These are phyloP conservation scores for Scedosporium apiospermum DNA, from an alignment of 2,329 filamentous ascomycete species.

Conservation along the genomic window DNA sequence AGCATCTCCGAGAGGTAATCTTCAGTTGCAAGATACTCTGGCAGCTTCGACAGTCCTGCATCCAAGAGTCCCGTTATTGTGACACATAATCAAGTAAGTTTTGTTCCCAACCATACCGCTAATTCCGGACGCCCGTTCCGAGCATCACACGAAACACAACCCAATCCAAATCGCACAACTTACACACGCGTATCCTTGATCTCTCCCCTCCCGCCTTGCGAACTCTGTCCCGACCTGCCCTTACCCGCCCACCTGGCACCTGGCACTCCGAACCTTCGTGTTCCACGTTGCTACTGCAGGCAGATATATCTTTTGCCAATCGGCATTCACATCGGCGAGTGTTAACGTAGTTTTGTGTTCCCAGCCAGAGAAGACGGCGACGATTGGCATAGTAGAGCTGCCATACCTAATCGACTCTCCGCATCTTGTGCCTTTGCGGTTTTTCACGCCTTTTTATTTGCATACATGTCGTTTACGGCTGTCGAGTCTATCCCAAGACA, in stretches of 20 bases:
- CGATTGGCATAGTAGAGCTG: background rate
- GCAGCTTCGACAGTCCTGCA: background rate
- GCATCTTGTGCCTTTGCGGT: background rate
- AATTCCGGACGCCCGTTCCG: background rate
- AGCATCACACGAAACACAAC: background rate
- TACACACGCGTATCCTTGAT: background rate
- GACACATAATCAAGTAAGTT: background rate
- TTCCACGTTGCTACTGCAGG: background rate
- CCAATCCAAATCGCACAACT: background rate
- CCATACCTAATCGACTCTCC: background rate
- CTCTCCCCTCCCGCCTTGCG: background rate
- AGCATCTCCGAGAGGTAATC: background rate
- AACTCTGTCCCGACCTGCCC: background rate
- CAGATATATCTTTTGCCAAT: background rate
- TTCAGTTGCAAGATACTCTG: background rate
- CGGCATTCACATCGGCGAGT: background rate
- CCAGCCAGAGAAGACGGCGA: background rate
- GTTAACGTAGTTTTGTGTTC: constrained; percentile 2
- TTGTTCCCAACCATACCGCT: background rate
- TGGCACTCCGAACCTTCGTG: constrained; percentile 1
- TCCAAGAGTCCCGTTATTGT: background rate
- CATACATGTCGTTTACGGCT: constrained; percentile 21
- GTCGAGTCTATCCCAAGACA: constrained; percentile 17
- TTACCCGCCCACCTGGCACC: constrained; percentile 3
- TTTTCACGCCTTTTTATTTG: background rate